A percentile compares a stretch with the other conserved stretches of the same genome.
Conservation (phyloP, 495 filamentous ascomycete species). For the Usnea hakonensis region DNA sequence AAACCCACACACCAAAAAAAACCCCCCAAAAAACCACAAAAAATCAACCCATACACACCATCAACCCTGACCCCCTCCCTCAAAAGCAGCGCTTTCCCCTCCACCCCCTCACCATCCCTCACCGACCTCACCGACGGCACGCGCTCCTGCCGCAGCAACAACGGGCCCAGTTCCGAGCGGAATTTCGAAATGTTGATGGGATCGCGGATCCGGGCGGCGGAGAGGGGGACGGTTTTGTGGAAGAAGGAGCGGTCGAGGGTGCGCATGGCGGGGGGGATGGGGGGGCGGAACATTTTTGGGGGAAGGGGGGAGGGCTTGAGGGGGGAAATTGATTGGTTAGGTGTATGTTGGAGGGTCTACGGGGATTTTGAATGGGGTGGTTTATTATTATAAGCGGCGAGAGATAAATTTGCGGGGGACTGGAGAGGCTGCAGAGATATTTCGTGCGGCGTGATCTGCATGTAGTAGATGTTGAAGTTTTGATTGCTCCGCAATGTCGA, state of each 20-base stretch:
- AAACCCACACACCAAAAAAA: too few species aligned
- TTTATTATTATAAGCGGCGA: too few species aligned
- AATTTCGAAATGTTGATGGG: slow-evolving; percentile 60
- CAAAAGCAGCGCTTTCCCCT: slow-evolving; percentile 69
- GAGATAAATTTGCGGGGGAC: too few species aligned
- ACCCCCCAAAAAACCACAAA: too few species aligned
- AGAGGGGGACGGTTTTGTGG: slow-evolving; percentile 59
- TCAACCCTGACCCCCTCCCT: slow-evolving; percentile 57
- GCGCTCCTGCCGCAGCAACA: slow-evolving; percentile 54
- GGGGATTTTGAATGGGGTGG: too few species aligned
- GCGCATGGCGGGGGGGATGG: slow-evolving; percentile 71
- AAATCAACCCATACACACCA: slow-evolving; percentile 42
- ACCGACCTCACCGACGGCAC: slow-evolving; percentile 45
- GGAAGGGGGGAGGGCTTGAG: too few species aligned
- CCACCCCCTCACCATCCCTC: slow-evolving; percentile 35
- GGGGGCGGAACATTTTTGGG: slow-evolving; percentile 83
- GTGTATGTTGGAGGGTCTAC: not conserved
- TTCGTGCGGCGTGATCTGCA: too few species aligned
- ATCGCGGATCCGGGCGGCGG: slow-evolving; percentile 73
- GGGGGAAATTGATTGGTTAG: not conserved
- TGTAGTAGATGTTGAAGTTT: too few species aligned
- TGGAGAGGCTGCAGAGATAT: too few species aligned
- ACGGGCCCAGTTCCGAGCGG: slow-evolving; percentile 52
- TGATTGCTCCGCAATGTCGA: too few species aligned
- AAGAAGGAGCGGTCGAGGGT: slow-evolving; percentile 79